Base-by-base conservation (phyloP, 192 early-diverging fungal genomes). In the Allomyces macrogynus region DNA sequence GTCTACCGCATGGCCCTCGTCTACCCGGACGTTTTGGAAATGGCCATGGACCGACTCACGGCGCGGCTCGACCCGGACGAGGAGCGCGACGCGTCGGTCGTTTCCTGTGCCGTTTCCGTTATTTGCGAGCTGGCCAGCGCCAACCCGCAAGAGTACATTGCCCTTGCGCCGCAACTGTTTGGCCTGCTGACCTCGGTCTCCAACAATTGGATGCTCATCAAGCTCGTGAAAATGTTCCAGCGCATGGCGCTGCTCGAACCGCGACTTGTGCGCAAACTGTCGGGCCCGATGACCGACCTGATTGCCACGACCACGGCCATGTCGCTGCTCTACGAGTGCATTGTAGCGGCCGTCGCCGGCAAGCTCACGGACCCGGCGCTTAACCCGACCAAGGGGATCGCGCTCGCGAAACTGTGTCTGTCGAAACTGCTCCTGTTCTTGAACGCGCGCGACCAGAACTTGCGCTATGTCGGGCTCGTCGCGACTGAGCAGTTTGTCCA, bases 121-220 rank as follows among this genome's bases (percentile, higher is more conserved):
- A 86, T 99, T 62, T 99, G 96, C 71, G 96, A 99, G 77, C 76
- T 99, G 68, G 90, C 96, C 8, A 76, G 87, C 24, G 82, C 83
- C 69, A 95, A 99, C 64, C 93, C 96, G 23, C 88, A 83, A 67
- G 89, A 86, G 67, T 99, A 97, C 72, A 74, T 99, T 23, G 86
- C 91, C 1, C 82, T 99, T 20, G 96, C 93, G 18, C 96, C 96
- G 7, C 87, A 92, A 64, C 79, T 99, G 4, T 99, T 92, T 72
- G 88, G 85, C 7, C 77, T 97, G 61, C 71, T 99, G 61, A 95
- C 86, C 9, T 85, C 84, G n/a, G 87, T 87, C 5, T 79, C 81
- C 18, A 96, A 99, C 75, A 99, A 97, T 71, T 99, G 96, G 96
- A 93, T 96, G 86, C 84, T 94, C n/a, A 99, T 99, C 75, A 99